Conservation (phyloP, 257 asterid species). For the Solanum boliviense region DNA sequence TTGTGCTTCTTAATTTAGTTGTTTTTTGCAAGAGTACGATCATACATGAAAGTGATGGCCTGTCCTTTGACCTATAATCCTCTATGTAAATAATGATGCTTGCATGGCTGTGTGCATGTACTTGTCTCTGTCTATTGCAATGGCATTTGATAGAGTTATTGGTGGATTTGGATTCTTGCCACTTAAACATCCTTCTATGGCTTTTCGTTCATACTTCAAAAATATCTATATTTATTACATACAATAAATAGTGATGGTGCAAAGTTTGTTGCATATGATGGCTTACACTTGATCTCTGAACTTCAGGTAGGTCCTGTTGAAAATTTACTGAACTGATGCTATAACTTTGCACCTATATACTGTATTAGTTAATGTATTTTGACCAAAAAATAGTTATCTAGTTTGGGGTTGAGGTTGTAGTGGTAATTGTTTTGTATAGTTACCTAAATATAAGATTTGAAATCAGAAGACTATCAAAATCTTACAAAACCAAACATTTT, state of each 20-base stretch:
- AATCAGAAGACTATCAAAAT: neutral
- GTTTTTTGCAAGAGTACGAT: neutral
- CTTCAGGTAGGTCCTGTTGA: conserved; percentile 86
- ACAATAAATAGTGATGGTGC: conserved; percentile 6
- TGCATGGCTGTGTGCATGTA: neutral
- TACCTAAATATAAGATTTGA: neutral
- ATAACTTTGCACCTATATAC: conserved; percentile 28
- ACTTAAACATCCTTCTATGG: neutral
- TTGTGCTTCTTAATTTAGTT: neutral
- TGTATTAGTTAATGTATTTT: neutral
- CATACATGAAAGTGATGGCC: neutral
- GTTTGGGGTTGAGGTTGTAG: neutral
- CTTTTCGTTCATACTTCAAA: neutral
- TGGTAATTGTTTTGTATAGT: neutral
- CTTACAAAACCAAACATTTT: neutral
- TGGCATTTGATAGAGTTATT: neutral
- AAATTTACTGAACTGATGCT: conserved; percentile 56
- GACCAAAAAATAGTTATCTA: neutral
- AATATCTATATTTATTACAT: neutral
- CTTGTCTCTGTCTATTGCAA: neutral
- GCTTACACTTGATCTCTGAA: conserved; percentile 96
- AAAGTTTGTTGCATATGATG: conserved; percentile 71
- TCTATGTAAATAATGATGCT: too few relatives aligned
- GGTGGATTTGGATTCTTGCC: neutral
- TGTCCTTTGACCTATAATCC: neutral